phyloP scores from a whole-genome alignment of 2,329 filamentous ascomycete genomes.

The Falciphora oryzae region DNA sequence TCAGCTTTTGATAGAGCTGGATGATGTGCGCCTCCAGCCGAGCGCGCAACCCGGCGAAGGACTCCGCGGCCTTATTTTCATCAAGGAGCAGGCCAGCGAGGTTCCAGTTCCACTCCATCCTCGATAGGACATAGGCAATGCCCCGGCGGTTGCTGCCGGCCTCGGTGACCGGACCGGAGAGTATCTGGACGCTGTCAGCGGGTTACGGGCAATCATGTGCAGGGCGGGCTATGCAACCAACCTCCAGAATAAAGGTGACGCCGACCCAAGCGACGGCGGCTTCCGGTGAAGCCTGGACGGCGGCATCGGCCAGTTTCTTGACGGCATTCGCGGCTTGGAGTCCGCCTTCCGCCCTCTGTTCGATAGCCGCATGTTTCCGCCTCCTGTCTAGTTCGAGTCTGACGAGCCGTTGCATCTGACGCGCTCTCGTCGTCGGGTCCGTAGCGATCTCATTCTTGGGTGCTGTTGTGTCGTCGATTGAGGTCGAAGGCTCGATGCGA shows the following conservation, averaged over 20 bases:
- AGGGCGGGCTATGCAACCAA: not conserved
- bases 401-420: not conserved
- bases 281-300: not conserved
- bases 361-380: not conserved
- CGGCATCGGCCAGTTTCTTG: not conserved
- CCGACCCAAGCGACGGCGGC: not conserved
- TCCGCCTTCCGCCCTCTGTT: not conserved
- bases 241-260: not conserved
- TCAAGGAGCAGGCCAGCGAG: not conserved
- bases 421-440: not conserved
- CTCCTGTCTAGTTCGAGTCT: not conserved
- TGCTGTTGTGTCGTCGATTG: constrained; percentile 1
- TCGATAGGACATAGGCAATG: not conserved
- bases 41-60: not conserved
- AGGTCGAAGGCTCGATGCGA: constrained; percentile 1
- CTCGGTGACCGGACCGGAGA: not conserved
- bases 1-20: not conserved
- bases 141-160: not conserved
- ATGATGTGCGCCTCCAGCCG: not conserved
- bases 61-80: not conserved
- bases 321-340: not conserved
- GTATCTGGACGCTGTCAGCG: not conserved
- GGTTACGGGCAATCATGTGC: not conserved
- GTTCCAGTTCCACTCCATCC: not conserved
- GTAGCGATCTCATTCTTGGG: not conserved